Base-by-base conservation (phyloP, 768 basidiomycete genomes). In the Pilatotrama ljubarskyi region DNA sequence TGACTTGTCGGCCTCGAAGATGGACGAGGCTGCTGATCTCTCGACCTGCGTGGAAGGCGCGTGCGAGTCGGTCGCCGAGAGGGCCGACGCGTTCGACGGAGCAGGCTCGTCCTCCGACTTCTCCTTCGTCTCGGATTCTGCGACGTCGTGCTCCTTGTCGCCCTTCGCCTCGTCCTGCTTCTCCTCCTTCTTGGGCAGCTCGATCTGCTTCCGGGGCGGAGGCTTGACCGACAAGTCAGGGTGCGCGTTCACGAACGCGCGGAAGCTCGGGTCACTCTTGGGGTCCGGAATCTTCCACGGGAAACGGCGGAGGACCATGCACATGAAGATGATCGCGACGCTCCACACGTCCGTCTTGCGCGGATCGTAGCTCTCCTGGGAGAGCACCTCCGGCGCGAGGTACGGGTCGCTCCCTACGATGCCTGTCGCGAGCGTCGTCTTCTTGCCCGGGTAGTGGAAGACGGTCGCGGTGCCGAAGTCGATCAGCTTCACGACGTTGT, bases 401-500 rank as follows among this genome's bases (percentile, higher is more conserved):
- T 98, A 98, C 20, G 97, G 97, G 77, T 98, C 97, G 50, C 92
- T 94, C 47, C 97, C 97, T 55, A 98, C 97, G 54, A 98, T 82
- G 18, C 97, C 97, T 7, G 88, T 86, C 8, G 95, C 93, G 55
- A 78, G 80, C 64, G 90, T 78, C 51, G 80, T 81, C 62, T 84
- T 84, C 75, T 94, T 95, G 58, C 95, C 96, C 0, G 97, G 97
- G 70, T 98, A 99, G 67, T 97, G 94, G 77, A 99, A 99, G 60
- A 99, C 95, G 64, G 95, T 95, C n/a, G 97, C 97, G 5, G 97
- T 99, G 52, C 97, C 97, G 76, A 99, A 99, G 76, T 99, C 97
- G 76, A 99, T 99, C 65, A 99, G 84, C 74, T 99, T 99, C 79
- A 99, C 93, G 66, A 97, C 84, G 70, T 98, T 94, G 70, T 89